Percentiles rank a stretch among this genome's conserved stretches.
Evolutionary conservation across 2,329 filamentous ascomycete species (phyloP).

Genomic region (Bisporella sp.): DNA sequence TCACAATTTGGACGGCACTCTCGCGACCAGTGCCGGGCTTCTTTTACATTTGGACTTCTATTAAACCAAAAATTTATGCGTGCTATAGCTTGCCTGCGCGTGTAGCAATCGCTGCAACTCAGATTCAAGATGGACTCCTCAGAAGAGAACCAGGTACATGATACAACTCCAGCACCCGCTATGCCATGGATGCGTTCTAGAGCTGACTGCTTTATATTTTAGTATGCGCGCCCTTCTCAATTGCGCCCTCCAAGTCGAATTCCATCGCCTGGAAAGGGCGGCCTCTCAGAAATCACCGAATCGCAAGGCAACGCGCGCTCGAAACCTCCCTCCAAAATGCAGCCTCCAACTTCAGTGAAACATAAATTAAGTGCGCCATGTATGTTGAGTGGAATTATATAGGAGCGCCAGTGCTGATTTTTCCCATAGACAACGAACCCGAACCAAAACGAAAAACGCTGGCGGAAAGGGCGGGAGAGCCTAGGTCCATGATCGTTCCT

Average conservation of each 20-base stretch:
- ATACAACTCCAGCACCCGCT: background rate
- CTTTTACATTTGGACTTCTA: too few species aligned
- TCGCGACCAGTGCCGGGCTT: too few species aligned
- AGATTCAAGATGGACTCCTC: constrained; percentile 18
- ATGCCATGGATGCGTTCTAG: background rate
- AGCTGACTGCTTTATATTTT: constrained; percentile 5
- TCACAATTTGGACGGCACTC: too few species aligned
- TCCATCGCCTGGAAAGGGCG: constrained; percentile 25
- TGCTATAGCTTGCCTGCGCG: constrained; percentile 15
- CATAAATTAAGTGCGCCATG: constrained; percentile 30
- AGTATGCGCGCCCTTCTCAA: constrained; percentile 23
- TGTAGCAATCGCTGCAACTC: constrained; percentile 18
- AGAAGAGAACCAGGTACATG: constrained; percentile 22
- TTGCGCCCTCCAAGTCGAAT: constrained; percentile 21
- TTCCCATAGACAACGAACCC: constrained; percentile 40
- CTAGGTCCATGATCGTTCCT: constrained; percentile 30
- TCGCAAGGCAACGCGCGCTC: constrained; percentile 53
- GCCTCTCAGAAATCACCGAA: constrained; percentile 49
- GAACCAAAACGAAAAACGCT: constrained; percentile 56
- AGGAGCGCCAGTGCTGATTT: background rate
- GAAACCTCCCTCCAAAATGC: constrained; percentile 35
- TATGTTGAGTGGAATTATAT: constrained; percentile 5
- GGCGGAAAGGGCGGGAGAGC: constrained; percentile 47
- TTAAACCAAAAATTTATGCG: constrained; percentile 3
- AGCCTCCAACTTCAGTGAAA: constrained; percentile 40